Base-by-base conservation (phyloP, 2,329 filamentous ascomycete genomes). In the Nemania sp. region DNA sequence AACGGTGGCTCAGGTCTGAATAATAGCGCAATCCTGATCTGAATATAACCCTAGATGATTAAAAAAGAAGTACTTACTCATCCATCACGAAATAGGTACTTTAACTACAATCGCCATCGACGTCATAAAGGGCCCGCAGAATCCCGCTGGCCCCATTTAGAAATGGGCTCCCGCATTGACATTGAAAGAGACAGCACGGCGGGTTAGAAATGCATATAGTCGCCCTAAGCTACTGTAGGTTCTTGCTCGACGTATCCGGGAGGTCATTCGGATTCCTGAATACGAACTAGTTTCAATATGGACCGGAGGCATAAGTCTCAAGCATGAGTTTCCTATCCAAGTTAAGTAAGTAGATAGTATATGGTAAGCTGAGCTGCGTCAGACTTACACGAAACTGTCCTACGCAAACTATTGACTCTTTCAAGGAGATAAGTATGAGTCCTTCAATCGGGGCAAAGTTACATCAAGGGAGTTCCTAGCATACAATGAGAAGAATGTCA, bases 101-200 rank as follows among this genome's bases (percentile, higher is more conserved):
- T 12, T 31, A n/a, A 14, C 42, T 22, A 28, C 22, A 40, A 20
- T 36, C 26, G 14, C 12, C 14, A 33, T 24, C 48, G 26, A 52
- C 53, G 53, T 56, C 53, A 56, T 56, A 42, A 30, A 42, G 40
- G 42, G 36, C 47, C 12, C 41, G 20, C 6, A 6, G 15, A 46
- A 48, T 48, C 52, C 52, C 52, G 33, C 52, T 31, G 37, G 24
- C 42, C 19, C 30, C 36, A 24, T 46, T 19, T 15, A 40, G 23
- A 52, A 14, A 41, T 20, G 47, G 47, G 42, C 14, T 51, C 47
- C 47, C 23, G 42, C 30, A 39, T 36, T 39, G 24, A 54, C 33
- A 30, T 43, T n/a, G n/a, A n/a, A n/a, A n/a, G n/a, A n/a, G n/a
- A n/a, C n/a, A n/a, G n/a, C n/a, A n/a, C n/a, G n/a, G n/a, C n/a